Percentiles rank a stretch among this genome's conserved stretches.
phyloP scores from a whole-genome alignment of 805 yeast species.

The Candida stauntonica region DNA sequence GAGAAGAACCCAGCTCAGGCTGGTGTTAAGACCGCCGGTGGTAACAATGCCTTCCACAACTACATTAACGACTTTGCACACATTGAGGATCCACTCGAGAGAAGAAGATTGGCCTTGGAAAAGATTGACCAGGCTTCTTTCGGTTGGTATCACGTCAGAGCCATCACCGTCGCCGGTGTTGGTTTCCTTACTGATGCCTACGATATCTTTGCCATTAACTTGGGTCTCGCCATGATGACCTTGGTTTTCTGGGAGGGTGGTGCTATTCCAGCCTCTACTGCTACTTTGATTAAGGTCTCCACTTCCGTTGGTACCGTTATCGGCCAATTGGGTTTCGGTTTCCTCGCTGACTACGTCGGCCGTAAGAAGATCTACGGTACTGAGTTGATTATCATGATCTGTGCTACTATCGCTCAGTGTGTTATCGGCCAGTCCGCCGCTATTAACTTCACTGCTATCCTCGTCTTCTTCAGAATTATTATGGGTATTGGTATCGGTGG shows the following conservation, averaged over 20 bases:
- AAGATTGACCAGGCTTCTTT: conserved; percentile 76
- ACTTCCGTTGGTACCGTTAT: conserved; percentile 93
- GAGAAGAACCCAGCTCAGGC: conserved; percentile 26
- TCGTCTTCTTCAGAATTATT: conserved; percentile 73
- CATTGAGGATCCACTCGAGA: conserved; percentile 78
- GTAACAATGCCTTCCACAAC: conserved; percentile 85
- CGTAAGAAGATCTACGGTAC: conserved; percentile 85
- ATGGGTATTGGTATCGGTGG: conserved; percentile 98
- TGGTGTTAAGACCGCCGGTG: conserved; percentile 51
- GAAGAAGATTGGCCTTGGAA: conserved; percentile 81
- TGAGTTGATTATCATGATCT: conserved; percentile 80
- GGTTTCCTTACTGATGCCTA: conserved; percentile 93
- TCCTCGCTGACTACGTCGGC: conserved; percentile 75
- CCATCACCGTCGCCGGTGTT: conserved; percentile 85
- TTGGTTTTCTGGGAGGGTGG: conserved; percentile 68
- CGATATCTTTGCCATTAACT: conserved; percentile 86
- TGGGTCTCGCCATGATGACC: conserved; percentile 74
- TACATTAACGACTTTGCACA: conserved; percentile 75
- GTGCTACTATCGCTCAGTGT: conserved; percentile 77
- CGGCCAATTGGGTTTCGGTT: conserved; percentile 86
- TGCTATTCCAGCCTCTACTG: conserved; percentile 62
- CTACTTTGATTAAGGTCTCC: conserved; percentile 76
- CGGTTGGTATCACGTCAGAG: conserved; percentile 80
- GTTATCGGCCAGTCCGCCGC: conserved; percentile 67
- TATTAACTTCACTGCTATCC: conserved; percentile 66